Percentiles rank a stretch among this genome's conserved stretches.
phyloP scores from a whole-genome alignment of 495 filamentous ascomycete genomes.

The Xylaria telfairii region DNA sequence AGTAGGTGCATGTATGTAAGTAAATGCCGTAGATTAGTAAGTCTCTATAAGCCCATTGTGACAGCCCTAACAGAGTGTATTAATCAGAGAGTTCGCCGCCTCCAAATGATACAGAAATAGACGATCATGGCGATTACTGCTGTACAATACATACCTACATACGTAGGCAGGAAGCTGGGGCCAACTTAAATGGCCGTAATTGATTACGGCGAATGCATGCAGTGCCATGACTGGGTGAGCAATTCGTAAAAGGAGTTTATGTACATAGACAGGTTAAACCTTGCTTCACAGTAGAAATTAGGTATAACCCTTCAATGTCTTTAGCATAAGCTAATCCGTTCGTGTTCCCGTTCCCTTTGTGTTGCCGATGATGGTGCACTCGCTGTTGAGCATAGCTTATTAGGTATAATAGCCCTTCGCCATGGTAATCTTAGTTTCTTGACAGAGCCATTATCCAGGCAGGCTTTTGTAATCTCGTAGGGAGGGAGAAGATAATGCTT shows the following conservation, averaged over 20 bases:
- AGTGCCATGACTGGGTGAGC: background rate
- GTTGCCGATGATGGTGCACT: background rate
- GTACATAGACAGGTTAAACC: too few species aligned
- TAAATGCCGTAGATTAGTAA: too few species aligned
- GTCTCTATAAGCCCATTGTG: too few species aligned
- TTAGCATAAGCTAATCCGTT: background rate
- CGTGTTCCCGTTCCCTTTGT: background rate
- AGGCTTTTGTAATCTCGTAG: background rate
- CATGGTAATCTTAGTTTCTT: background rate
- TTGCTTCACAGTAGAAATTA: too few species aligned
- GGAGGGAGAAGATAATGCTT: background rate
- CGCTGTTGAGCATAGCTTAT: background rate
- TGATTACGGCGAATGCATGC: background rate
- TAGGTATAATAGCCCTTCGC: background rate
- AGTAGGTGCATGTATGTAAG: too few species aligned
- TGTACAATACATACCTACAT: too few species aligned
- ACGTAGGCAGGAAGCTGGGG: background rate
- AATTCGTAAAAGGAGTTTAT: background rate
- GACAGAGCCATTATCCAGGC: background rate
- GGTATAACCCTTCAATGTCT: too few species aligned
- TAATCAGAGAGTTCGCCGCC: background rate
- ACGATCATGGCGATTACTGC: background rate
- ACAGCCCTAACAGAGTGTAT: too few species aligned
- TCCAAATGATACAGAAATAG: conserved; percentile 2
- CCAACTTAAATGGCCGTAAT: background rate